phyloP scores from a whole-genome alignment of 176 grass and related monocot species.

The Musa beccarii region DNA sequence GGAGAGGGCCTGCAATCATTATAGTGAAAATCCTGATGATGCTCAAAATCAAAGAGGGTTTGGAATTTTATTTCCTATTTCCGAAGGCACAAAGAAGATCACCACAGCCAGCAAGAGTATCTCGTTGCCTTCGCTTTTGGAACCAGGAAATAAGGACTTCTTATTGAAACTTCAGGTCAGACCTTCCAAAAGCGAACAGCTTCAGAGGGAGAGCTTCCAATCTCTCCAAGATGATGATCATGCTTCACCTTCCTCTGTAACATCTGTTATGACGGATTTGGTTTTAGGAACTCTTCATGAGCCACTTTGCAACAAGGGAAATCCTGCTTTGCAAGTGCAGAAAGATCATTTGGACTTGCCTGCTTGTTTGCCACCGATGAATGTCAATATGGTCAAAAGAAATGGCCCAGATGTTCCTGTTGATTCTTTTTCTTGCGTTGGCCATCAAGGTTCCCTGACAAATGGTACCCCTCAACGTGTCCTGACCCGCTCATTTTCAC shows the following conservation, averaged over 20 bases:
- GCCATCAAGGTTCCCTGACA: conserved; percentile 2
- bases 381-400: conserved; percentile 27
- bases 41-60: conserved; percentile 1
- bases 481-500: conserved; percentile 23
- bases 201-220: conserved; percentile 28
- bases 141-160: conserved; percentile 50
- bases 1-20: conserved; percentile 29
- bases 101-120: conserved; percentile 29
- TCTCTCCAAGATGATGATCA: conserved; percentile 26
- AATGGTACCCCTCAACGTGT: conserved; percentile 26
- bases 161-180: conserved; percentile 38
- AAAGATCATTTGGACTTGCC: conserved; percentile 18
- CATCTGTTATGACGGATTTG: conserved; percentile 67
- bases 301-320: conserved; percentile 35
- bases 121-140: conserved; percentile 40
- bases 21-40: conserved; percentile 20
- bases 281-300: conserved; percentile 56
- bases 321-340: conserved; percentile 12
- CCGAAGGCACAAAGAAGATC: conserved; percentile 16
- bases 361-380: conserved; percentile 14
- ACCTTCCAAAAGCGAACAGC: conserved; percentile 45
- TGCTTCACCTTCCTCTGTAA: conserved; percentile 41
- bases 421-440: conserved; percentile 27
- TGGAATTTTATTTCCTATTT: conserved; percentile 27
- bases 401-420: conserved; percentile 24